Evolutionary conservation across 257 asterid species (phyloP).

Genomic region (Salvia rosmarinus): DNA sequence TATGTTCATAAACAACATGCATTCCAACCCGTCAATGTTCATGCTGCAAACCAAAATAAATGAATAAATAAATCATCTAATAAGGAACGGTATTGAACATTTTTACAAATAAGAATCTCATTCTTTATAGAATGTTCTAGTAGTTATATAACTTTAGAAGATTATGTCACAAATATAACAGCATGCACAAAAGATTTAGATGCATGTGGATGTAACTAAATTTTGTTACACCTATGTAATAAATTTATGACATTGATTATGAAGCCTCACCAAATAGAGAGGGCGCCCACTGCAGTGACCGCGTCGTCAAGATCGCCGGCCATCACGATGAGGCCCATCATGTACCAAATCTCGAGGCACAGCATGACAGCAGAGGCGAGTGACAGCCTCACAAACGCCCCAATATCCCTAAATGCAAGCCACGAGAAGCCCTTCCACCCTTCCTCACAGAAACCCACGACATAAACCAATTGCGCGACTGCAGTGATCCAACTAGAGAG

Average conservation of each 20-base stretch:
- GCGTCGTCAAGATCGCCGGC: conserved; percentile 78
- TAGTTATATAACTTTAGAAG: too few species aligned
- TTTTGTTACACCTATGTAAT: too few species aligned
- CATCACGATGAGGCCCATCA: conserved; percentile 74
- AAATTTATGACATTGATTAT: too few species aligned
- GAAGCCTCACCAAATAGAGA: conserved; percentile 86
- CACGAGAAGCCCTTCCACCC: conserved; percentile 84
- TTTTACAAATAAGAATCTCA: too few species aligned
- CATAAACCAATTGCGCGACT: conserved; percentile 59
- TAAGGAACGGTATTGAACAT: too few species aligned
- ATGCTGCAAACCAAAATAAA: conserved; percentile 43
- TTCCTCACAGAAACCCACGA: conserved; percentile 79
- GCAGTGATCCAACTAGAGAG: conserved; percentile 59
- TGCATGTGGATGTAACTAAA: too few species aligned
- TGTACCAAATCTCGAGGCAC: conserved; percentile 87
- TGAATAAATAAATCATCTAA: too few species aligned
- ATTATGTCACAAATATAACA: too few species aligned
- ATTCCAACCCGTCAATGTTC: conserved; percentile 72
- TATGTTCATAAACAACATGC: conserved; percentile 75
- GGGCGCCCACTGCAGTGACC: conserved; percentile 74
- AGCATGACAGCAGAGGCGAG: conserved; percentile 86
- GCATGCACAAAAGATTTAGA: too few species aligned
- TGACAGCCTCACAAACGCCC: conserved; percentile 84
- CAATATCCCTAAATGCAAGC: conserved; percentile 64
- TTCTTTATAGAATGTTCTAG: too few species aligned